These are phyloP conservation scores for Phytomonas serpens DNA, from an alignment of 208 protist genomes.

Conservation along the genomic window DNA sequence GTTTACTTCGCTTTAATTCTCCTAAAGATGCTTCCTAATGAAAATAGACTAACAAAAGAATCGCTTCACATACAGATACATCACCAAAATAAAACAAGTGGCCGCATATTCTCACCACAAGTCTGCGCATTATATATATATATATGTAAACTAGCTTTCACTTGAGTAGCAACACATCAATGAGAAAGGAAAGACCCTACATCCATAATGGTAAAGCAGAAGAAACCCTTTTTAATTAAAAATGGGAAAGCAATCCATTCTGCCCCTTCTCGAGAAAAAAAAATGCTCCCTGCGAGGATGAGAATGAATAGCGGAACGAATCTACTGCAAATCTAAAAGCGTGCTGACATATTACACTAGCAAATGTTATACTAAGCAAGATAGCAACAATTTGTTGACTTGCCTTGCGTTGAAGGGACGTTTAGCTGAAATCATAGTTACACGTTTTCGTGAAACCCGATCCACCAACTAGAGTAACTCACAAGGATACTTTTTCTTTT, in stretches of 20 bases:
- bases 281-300: not conserved
- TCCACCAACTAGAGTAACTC: not conserved
- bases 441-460: not conserved
- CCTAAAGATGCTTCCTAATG: slow-evolving; percentile 1
- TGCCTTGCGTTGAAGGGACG: not conserved
- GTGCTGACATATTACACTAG: not conserved
- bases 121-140: not conserved
- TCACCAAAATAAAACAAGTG: slow-evolving; percentile 17
- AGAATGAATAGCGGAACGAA: not conserved
- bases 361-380: not conserved
- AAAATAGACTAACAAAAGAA: not conserved
- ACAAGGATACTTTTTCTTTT: not conserved
- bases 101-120: slow-evolving; percentile 1
- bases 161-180: not conserved
- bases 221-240: not conserved
- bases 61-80: not conserved
- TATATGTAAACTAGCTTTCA: not conserved
- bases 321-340: not conserved
- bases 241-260: not conserved
- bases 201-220: not conserved
- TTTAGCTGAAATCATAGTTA: not conserved
- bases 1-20: slow-evolving; percentile 4
- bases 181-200: not conserved
- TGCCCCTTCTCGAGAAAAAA: not conserved
- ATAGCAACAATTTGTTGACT: not conserved